Conservation (phyloP, 768 basidiomycete species). For the Naematelia aurantialba region DNA sequence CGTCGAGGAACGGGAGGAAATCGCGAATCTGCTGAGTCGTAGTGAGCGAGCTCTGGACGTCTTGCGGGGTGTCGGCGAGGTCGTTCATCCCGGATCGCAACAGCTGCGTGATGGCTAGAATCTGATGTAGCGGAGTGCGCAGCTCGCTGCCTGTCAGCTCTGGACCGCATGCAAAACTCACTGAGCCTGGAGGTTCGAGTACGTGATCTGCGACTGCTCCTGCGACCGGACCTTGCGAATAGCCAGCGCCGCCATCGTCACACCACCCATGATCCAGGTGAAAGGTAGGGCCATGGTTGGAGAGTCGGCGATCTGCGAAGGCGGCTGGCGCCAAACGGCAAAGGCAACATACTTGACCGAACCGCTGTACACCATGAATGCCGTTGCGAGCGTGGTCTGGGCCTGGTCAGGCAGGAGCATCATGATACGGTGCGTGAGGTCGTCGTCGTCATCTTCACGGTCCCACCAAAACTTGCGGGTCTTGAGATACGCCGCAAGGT, state of each 20-base stretch:
- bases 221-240: constrained; percentile 33
- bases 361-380: constrained; percentile 33
- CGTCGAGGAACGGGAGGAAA: constrained; percentile 41
- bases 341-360: constrained; percentile 33
- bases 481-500: constrained; percentile 20
- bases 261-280: constrained; percentile 32
- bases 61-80: constrained; percentile 19
- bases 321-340: constrained; percentile 36
- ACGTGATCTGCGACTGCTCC: constrained; percentile 43
- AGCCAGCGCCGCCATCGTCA: constrained; percentile 33
- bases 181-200: constrained; percentile 47
- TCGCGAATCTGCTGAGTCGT: constrained; percentile 37
- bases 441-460: constrained; percentile 24
- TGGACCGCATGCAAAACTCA: constrained; percentile 12
- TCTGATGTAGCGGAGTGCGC: constrained; percentile 46
- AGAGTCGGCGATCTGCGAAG: constrained; percentile 29
- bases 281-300: constrained; percentile 30
- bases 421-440: constrained; percentile 22
- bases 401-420: constrained; percentile 28
- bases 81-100: constrained; percentile 40
- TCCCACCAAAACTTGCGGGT: constrained; percentile 38
- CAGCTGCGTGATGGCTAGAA: constrained; percentile 41
- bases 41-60: constrained; percentile 10
- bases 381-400: constrained; percentile 24
- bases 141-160: constrained; percentile 32